These are phyloP conservation scores for Lichtheimia ramosa DNA, from an alignment of 371 early-diverging fungal species.

Conservation along the genomic window DNA sequence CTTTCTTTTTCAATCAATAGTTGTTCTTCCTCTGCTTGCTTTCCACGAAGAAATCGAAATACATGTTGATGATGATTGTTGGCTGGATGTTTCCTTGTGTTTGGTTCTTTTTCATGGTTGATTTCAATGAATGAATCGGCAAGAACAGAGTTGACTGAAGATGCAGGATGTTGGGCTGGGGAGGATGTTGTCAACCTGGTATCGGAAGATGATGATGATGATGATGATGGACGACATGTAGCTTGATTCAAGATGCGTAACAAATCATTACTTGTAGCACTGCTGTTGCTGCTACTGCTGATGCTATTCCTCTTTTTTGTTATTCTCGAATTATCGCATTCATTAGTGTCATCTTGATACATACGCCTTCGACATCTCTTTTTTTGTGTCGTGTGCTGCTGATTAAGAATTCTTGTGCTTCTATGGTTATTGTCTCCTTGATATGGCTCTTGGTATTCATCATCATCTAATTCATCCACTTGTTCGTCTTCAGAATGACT, in stretches of 20 bases:
- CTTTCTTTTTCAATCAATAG: slow-evolving; percentile 45
- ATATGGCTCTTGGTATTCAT: too few species aligned
- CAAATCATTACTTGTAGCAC: neutral
- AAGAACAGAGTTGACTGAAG: slow-evolving; percentile 13
- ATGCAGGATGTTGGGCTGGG: too few species aligned
- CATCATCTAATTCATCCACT: too few species aligned
- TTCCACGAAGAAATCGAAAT: slow-evolving; percentile 40
- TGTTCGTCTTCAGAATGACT: neutral
- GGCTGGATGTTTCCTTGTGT: slow-evolving; percentile 36
- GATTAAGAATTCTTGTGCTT: too few species aligned
- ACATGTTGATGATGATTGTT: slow-evolving; percentile 27
- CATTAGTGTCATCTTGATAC: neutral
- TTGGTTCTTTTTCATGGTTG: slow-evolving; percentile 46
- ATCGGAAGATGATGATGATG: too few species aligned
- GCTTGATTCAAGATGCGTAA: too few species aligned
- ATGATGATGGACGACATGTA: too few species aligned
- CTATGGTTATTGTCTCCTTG: too few species aligned
- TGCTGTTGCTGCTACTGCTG: neutral
- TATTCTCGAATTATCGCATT: neutral
- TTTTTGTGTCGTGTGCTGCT: too few species aligned
- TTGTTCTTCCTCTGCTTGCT: slow-evolving; percentile 39
- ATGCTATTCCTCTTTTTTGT: neutral
- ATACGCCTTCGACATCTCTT: too few species aligned
- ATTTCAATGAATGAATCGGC: slow-evolving; percentile 40
- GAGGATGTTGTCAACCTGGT: too few species aligned